These are phyloP conservation scores for Leptographium radiaticola DNA, from an alignment of 2,329 filamentous ascomycete species.

Conservation along the genomic window DNA sequence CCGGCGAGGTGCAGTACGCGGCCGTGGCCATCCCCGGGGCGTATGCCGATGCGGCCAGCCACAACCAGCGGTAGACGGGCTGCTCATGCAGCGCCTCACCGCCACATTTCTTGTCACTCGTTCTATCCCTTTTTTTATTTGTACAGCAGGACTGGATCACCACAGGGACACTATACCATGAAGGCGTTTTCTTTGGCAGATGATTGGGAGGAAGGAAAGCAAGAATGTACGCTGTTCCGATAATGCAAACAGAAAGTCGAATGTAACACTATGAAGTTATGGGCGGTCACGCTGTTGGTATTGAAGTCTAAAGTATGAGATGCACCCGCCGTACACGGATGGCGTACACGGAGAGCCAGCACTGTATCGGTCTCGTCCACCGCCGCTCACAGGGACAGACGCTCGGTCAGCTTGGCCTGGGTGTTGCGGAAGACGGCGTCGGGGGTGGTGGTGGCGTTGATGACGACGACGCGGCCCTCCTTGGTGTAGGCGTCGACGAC, in stretches of 20 bases:
- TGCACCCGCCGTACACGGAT: too few relatives aligned
- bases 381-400: slow-evolving; percentile 29
- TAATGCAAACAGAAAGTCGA: neutral
- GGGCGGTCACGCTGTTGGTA: too few relatives aligned
- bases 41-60: slow-evolving; percentile 48
- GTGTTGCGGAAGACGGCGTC: slow-evolving; percentile 47
- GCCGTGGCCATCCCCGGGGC: slow-evolving; percentile 80
- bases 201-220: neutral
- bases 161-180: slow-evolving; percentile 1
- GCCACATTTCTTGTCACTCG: slow-evolving; percentile 11
- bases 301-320: too few relatives aligned
- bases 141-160: slow-evolving; percentile 6
- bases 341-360: too few relatives aligned
- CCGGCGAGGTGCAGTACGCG: slow-evolving; percentile 74
- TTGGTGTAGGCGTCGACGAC: slow-evolving; percentile 76
- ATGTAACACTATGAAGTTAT: neutral
- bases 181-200: neutral
- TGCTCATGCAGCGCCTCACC: neutral
- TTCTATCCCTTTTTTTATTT: slow-evolving; percentile 5
- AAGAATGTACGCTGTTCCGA: neutral
- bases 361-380: too few relatives aligned
- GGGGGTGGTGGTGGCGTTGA: slow-evolving; percentile 57
- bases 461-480: slow-evolving; percentile 66
- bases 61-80: slow-evolving; percentile 26
- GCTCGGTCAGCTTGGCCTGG: slow-evolving; percentile 32